Base-by-base conservation (phyloP, 2,329 filamentous ascomycete genomes). In the Zalaria obscura region DNA sequence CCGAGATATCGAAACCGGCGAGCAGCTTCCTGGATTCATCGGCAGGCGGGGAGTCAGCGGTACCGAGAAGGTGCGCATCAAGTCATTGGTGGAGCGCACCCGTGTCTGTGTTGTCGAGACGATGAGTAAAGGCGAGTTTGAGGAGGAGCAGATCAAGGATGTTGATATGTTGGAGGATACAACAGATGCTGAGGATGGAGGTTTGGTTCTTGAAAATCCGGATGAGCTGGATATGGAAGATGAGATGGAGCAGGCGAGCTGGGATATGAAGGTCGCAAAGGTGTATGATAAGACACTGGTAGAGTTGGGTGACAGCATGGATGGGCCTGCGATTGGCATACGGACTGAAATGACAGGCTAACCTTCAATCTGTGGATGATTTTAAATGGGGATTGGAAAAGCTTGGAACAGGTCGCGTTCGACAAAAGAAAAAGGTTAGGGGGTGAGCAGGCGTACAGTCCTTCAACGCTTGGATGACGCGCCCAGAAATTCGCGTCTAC, bases 31-130 rank as follows among this genome's bases (percentile, higher is more conserved):
- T 0, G 85, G 86, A 0, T 86, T 88, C 47, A 74, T 77, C 48
- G 69, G 65, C 5, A 73, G 73, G 1, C 64, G 69, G 4, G 63
- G 63, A 5, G 80, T 84, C 1, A 80, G 84, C 67, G 86, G 78
- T 11, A 89, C 83, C 1, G 86, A 95, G 58, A 93, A 91, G 70
- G 86, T 96, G 5, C 75, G 89, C 34, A 81, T 88, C 48, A 81
- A 83, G 55, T 84, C 83, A 53, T 65, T 93, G 27, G 83, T 87
- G 0, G 83, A 93, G 55, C 74, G 80, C 48, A 83, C 82, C 10
- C 71, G 88, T 26, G 64, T 86, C 5, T 60, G 76, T 4, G 75
- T 89, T 43, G 75, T 86, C 1, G 77, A 83, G 45, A 72, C 78
- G 10, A 72, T 86, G 66, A 73, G 70, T 45, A 67, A 65, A 41